Conservation (phyloP, 2,329 filamentous ascomycete genomes). For the Colletotrichum chlorophyti region DNA sequence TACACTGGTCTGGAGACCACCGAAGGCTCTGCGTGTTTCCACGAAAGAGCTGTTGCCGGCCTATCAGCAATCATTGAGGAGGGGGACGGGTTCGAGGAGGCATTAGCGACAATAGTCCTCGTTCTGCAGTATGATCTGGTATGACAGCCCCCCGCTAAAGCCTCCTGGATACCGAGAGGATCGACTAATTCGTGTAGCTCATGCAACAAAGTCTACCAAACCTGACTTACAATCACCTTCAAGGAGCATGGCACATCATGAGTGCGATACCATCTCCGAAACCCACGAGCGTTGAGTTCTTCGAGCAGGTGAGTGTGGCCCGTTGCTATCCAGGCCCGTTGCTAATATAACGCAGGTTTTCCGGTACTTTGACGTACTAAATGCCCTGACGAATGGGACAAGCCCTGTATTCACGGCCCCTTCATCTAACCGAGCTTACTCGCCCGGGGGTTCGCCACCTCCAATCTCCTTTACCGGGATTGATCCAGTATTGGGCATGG, state of each 20-base stretch:
- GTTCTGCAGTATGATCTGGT: slow-evolving; percentile 28
- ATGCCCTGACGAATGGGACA: slow-evolving; percentile 17
- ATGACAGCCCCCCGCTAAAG: background rate
- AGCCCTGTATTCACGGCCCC: slow-evolving; percentile 15
- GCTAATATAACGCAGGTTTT: slow-evolving; percentile 18
- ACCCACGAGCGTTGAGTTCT: slow-evolving; percentile 16
- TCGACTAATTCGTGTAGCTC: slow-evolving; percentile 7
- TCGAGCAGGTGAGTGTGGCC: slow-evolving; percentile 10
- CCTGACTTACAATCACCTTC: slow-evolving; percentile 14
- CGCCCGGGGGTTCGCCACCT: slow-evolving; percentile 5
- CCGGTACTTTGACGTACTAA: slow-evolving; percentile 27
- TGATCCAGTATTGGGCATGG: slow-evolving; percentile 17
- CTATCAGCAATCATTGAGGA: slow-evolving; percentile 20
- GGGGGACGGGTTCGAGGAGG: slow-evolving; percentile 23
- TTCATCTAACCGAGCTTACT: slow-evolving; percentile 3
- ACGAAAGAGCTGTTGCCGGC: slow-evolving; percentile 17
- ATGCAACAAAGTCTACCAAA: slow-evolving; percentile 16
- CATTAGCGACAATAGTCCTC: slow-evolving; percentile 20
- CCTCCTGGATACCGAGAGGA: too few species aligned
- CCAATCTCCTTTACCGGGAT: background rate
- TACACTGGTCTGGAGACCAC: slow-evolving; percentile 15
- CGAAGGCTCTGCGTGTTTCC: slow-evolving; percentile 19
- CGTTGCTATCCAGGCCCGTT: background rate
- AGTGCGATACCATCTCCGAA: slow-evolving; percentile 8
- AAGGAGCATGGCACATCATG: slow-evolving; percentile 22